Evolutionary conservation across 306 rosid species (phyloP), one percentile per base, ranked within the genome.

Genomic region (Inga oerstediana): DNA sequence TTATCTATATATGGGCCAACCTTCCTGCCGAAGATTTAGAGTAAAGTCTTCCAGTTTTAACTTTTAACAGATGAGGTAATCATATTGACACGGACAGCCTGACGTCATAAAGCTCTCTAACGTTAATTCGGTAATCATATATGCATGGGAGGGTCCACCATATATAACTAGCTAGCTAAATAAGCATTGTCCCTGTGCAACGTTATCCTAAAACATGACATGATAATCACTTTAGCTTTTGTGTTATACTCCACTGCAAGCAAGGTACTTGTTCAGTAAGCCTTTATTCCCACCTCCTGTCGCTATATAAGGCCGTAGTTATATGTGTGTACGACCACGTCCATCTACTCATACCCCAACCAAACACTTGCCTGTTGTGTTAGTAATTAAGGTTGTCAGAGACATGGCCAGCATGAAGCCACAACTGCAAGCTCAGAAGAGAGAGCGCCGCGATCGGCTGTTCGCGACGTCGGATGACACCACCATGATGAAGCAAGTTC

Each of bases 241-340:
- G 77, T 68, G 54, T 74, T 80, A 81, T 58, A 89, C 90, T 88
- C 80, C 82, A 52, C 82, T 19, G 76, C 97, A 93, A 95, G 98
- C 91, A 93, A 95, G 95, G 98, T 81, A 95, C 95, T 5, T 64
- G 89, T 88, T 90, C 94, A 76, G 37, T 83, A 75, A 32, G 37
- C 71, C 97, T 92, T 90, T 92, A 87, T 91, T 93, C 97, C 89
- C 89, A 73, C 85, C 66, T 62, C 80, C 69, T 44, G 17, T 19
- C 16, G 44, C 62, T 92, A 85, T 92, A 92, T 88, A 91, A 83
- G 32, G 17, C 8, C 16, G 35, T 15, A 81, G 52, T 74, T 76
- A 52, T 74, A 46, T 46, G 34, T 70, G 24, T 11, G 46, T 39
- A 77, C 74, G 62, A 64, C 86, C 87, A 87, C 72, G 19, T 14